Percentiles rank a stretch among this genome's conserved stretches.
These are phyloP conservation scores for Hypoxylon crocopeplum DNA, from an alignment of 495 filamentous ascomycete genomes.

Conservation along the genomic window DNA sequence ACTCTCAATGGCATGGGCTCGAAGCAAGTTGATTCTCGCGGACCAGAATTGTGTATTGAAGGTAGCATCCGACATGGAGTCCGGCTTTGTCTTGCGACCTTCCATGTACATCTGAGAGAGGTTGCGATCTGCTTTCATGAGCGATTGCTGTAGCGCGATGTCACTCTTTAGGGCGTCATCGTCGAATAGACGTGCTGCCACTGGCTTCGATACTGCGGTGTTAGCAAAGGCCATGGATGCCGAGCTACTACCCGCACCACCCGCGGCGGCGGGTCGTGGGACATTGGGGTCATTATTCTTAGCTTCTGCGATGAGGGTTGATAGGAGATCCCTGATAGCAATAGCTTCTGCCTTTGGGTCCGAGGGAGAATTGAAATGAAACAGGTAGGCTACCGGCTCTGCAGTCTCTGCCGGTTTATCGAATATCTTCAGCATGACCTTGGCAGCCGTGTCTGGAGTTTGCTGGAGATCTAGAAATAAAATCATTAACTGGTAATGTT, in stretches of 20 bases:
- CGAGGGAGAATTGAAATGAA: constrained; percentile 80
- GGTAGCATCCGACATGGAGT: constrained; percentile 74
- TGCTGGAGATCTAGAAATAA: constrained; percentile 77
- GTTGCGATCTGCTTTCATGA: constrained; percentile 75
- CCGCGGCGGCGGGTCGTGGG: constrained; percentile 48
- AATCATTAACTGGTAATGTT: constrained; percentile 8
- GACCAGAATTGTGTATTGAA: constrained; percentile 96
- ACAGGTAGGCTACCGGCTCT: constrained; percentile 74
- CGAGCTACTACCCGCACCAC: constrained; percentile 53
- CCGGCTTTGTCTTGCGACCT: constrained; percentile 76
- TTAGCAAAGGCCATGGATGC: constrained; percentile 57
- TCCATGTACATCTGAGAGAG: constrained; percentile 84
- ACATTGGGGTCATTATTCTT: constrained; percentile 62
- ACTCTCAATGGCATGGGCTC: constrained; percentile 88
- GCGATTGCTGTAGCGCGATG: constrained; percentile 79
- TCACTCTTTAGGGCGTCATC: constrained; percentile 76
- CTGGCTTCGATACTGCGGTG: constrained; percentile 51
- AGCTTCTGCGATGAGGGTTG: constrained; percentile 72
- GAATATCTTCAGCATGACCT: constrained; percentile 91
- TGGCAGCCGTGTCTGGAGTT: constrained; percentile 79
- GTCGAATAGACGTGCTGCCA: constrained; percentile 71
- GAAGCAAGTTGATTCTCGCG: constrained; percentile 78
- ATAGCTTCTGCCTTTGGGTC: constrained; percentile 83
- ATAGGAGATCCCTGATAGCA: constrained; percentile 79
- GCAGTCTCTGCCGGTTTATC: constrained; percentile 64